Evolutionary conservation across 2,329 filamentous ascomycete genomes (phyloP).

Genomic region (Madurella fahalii): DNA sequence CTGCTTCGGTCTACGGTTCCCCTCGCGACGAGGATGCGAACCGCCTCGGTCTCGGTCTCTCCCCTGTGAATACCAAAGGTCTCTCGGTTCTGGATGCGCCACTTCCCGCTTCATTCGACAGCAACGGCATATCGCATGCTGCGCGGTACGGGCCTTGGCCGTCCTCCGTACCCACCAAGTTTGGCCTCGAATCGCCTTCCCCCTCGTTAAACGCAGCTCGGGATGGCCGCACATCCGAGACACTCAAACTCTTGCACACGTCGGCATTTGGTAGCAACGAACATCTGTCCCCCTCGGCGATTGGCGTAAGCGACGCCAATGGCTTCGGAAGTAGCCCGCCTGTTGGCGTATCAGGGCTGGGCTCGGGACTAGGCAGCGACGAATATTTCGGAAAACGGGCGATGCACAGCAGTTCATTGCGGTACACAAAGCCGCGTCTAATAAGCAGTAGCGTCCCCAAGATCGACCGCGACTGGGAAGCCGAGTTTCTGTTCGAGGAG

Average conservation of each 20-base stretch:
- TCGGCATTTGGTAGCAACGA: conserved; percentile 65
- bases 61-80: conserved; percentile 65
- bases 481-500: conserved; percentile 77
- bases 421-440: conserved; percentile 63
- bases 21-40: conserved; percentile 63
- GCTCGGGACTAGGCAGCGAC: conserved; percentile 52
- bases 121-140: conserved; percentile 88
- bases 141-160: conserved; percentile 87
- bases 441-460: conserved; percentile 65
- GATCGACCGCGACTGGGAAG: conserved; percentile 60
- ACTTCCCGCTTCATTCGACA: conserved; percentile 91
- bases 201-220: conserved; percentile 64
- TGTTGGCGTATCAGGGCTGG: conserved; percentile 38
- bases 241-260: conserved; percentile 61
- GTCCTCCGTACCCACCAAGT: conserved; percentile 87
- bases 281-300: conserved; percentile 45
- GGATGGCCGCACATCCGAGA: conserved; percentile 58
- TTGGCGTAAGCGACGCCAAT: conserved; percentile 33
- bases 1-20: conserved; percentile 69
- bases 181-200: conserved; percentile 81
- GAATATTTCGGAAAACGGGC: conserved; percentile 67
- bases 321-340: conserved; percentile 45
- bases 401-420: conserved; percentile 58
- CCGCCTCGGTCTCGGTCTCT: conserved; percentile 68
- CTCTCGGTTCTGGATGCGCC: conserved; percentile 92